These are phyloP conservation scores for Aureobasidium leucospermi DNA, from an alignment of 2,329 filamentous ascomycete genomes.

Conservation along the genomic window DNA sequence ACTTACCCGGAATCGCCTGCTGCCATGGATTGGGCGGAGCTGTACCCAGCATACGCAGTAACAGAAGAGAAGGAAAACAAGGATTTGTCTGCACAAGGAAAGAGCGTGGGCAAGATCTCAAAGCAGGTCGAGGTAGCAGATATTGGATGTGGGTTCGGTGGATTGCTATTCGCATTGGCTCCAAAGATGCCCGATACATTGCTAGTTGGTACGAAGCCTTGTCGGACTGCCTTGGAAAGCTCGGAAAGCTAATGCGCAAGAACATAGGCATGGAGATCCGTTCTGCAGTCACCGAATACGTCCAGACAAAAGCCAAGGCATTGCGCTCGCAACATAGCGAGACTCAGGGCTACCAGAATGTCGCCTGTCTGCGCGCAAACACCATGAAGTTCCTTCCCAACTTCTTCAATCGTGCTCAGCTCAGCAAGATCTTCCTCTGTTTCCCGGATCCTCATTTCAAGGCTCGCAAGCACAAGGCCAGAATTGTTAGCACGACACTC, in stretches of 20 bases:
- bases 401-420: constrained; percentile 76
- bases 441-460: constrained; percentile 99
- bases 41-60: constrained; percentile 67
- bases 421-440: constrained; percentile 91
- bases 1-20: constrained; percentile 72
- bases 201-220: constrained; percentile 59
- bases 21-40: constrained; percentile 83
- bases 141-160: constrained; percentile 95
- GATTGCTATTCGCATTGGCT: constrained; percentile 76
- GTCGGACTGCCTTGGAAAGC: too few relatives aligned
- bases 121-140: constrained; percentile 86
- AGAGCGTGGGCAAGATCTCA: constrained; percentile 35
- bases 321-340: constrained; percentile 47
- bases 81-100: constrained; percentile 15
- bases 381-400: constrained; percentile 99
- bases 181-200: constrained; percentile 74
- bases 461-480: constrained; percentile 89
- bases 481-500: constrained; percentile 82
- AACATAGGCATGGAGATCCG: constrained; percentile 80
- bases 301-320: constrained; percentile 78
- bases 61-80: constrained; percentile 16
- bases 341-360: constrained; percentile 62
- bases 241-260: neutral
- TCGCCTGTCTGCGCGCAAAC: constrained; percentile 82
- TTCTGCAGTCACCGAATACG: constrained; percentile 80